Base-by-base conservation (phyloP, 768 basidiomycete species). In the Heimioporus sp. region DNA sequence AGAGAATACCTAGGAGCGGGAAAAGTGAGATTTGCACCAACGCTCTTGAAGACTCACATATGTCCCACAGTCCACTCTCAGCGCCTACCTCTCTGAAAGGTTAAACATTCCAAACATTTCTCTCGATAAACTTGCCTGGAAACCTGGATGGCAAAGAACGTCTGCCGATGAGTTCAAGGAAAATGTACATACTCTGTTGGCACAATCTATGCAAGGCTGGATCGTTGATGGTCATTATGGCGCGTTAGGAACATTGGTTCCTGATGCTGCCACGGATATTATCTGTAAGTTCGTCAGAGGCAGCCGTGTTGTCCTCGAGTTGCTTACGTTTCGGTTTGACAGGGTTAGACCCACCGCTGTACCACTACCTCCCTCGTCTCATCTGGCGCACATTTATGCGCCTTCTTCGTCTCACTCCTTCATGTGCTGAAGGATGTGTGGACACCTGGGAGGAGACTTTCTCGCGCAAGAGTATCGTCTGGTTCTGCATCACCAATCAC, bases 291-390 rank as follows among this genome's bases (percentile, higher is more conserved):
- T n/a, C 30, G 35, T 17, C 47, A 15, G 34, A 24, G 21, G 21
- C 21, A 10, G 41, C 36, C 2, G 35, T 19, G 11, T n/a, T 15
- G 34, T 36, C 17, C 21, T 41, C 21, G 5, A 24, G 21, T 17
- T 8, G 12, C 40, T 48, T 19, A 59, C 43, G 19, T 36, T 54
- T 37, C 17, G 15, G 15, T 30, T 3, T 9, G 8, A 55, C 35
- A 87, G 85, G 86, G 86, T 69, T 87, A 19, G 85, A 87, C 56
- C 84, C 85, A 9, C 86, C 85, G 12, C 67, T 87, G 32, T 16
- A 70, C 10, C 65, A 80, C 10, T 87, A 87, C 68, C 73, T 87
- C 48, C 82, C 85, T 19, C 81, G 86, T 15, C 57, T 86, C 21
- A 60, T 78, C 52, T 56, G 71, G 48, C 74, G 85, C 43, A 86